phyloP scores from a whole-genome alignment of 2,329 filamentous ascomycete genomes.

The Ciborinia camelliae region DNA sequence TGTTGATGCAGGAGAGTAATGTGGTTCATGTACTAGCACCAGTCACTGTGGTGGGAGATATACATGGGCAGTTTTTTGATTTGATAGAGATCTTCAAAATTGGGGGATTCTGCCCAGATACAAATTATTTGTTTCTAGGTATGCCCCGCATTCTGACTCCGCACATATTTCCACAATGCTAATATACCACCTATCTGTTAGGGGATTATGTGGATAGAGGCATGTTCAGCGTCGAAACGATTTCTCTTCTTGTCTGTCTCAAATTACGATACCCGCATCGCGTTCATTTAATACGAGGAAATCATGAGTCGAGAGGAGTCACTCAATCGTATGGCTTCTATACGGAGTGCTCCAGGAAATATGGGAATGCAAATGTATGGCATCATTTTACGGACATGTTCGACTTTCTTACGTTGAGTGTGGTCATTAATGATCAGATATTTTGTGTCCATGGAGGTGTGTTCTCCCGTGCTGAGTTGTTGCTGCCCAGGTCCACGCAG shows the following conservation, averaged over 20 bases:
- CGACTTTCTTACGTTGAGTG: constrained; percentile 92
- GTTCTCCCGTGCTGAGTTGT: constrained; percentile 27
- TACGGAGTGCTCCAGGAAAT: constrained; percentile 95
- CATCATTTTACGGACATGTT: constrained; percentile 99
- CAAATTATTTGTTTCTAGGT: constrained; percentile 98
- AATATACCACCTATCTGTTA: constrained; percentile 20
- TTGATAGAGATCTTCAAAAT: constrained; percentile 99
- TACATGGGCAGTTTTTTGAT: constrained; percentile 98
- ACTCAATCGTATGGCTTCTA: constrained; percentile 99
- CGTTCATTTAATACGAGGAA: constrained; percentile 93
- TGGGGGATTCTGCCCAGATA: constrained; percentile 93
- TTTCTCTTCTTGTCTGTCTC: constrained; percentile 93
- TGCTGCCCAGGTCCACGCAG: background rate
- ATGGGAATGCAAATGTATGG: constrained; percentile 98
- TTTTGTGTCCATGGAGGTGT: constrained; percentile 94
- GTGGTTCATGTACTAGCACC: constrained; percentile 95
- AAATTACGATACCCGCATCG: constrained; percentile 95
- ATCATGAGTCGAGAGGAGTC: constrained; percentile 95
- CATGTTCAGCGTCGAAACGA: constrained; percentile 98
- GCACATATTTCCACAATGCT: constrained; percentile 9
- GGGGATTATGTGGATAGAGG: constrained; percentile 98
- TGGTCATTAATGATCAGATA: constrained; percentile 98
- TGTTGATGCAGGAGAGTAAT: constrained; percentile 99
- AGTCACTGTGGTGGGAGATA: constrained; percentile 96
- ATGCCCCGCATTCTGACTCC: constrained; percentile 22